Conservation (phyloP, 208 protist genomes). For the Crithidia brevicula region DNA sequence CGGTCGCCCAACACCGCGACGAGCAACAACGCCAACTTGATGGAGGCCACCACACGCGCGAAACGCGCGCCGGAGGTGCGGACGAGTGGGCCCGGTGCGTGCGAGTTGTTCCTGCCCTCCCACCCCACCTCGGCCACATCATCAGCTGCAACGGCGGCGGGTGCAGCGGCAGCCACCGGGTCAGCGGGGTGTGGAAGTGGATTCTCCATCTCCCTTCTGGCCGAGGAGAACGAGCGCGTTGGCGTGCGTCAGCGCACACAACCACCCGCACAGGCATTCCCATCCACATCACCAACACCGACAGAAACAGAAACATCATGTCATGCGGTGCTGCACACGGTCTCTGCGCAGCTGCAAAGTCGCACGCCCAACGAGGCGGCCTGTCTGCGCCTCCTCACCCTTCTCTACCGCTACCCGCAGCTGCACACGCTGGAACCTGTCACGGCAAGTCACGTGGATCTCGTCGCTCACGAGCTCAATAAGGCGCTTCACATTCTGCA, state of each 20-base stretch:
- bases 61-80: not conserved
- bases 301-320: too few relatives aligned
- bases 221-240: conserved; percentile 12
- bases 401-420: conserved; percentile 37
- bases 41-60: not conserved
- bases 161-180: not conserved
- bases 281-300: too few relatives aligned
- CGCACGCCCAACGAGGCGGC: conserved; percentile 23
- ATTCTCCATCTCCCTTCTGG: conserved; percentile 1
- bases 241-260: not conserved
- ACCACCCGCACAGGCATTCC: not conserved
- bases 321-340: conserved; percentile 23
- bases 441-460: conserved; percentile 20
- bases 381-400: conserved; percentile 36
- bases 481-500: conserved; percentile 53
- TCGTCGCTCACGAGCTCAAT: conserved; percentile 54
- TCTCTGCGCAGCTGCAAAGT: conserved; percentile 16
- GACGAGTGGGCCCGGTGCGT: conserved; percentile 11
- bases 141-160: not conserved
- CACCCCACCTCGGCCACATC: not conserved
- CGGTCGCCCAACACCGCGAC: not conserved
- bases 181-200: not conserved
- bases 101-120: conserved; percentile 22
- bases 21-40: conserved; percentile 16
- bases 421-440: conserved; percentile 41